Base-by-base conservation (phyloP, 306 rosid genomes). In the Citrullus colocynthis region DNA sequence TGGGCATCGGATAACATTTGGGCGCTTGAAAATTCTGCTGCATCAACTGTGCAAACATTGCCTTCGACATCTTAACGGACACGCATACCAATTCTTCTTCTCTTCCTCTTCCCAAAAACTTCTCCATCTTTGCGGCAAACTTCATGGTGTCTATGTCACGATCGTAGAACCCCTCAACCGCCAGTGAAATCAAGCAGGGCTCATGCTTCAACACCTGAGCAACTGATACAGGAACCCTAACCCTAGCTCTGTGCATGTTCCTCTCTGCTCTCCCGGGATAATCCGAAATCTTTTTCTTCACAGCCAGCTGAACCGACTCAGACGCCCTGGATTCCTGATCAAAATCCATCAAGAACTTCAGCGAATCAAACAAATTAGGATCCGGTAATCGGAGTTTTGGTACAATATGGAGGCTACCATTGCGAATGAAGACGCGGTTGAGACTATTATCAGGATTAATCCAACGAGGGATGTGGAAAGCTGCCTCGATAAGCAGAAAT, bases 401-500 rank as follows among this genome's bases (percentile, higher is more conserved):
- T 39, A 92, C 85, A 18, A 95, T 83, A 52, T 89, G 93, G 76
- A 90, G 83, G 17, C 83, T 69, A 0, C 91, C 92, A 21, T 78
- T 61, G 77, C 94, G 93, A 82, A 95, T 65, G 81, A 95, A 89
- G 79, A 92, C 84, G 44, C 99, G 97, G 37, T 92, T 82, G 76
- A 49, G 67, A 80, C 97, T 82, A 78, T 82, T 88, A 16, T 90
- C 96, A 0, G 97, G 99, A 82, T 89, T 88, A 76, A 92, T 85
- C 99, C 99, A 95, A n/a, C 97, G 96, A 20, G 97, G 97, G 78
- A 92, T 91, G 82, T 95, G 97, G 78, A 89, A 91, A 58, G 97
- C 99, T 16, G 99, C 93, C 64, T 95, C 97, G 9, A 95, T 89
- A 80, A 95, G 99, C 36, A 95, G 81, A 80, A 95, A 92, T 86